A percentile compares a stretch with the other conserved stretches of the same genome.
Conservation (phyloP, 148 eudicot species). For the Pouteria glomerata region DNA sequence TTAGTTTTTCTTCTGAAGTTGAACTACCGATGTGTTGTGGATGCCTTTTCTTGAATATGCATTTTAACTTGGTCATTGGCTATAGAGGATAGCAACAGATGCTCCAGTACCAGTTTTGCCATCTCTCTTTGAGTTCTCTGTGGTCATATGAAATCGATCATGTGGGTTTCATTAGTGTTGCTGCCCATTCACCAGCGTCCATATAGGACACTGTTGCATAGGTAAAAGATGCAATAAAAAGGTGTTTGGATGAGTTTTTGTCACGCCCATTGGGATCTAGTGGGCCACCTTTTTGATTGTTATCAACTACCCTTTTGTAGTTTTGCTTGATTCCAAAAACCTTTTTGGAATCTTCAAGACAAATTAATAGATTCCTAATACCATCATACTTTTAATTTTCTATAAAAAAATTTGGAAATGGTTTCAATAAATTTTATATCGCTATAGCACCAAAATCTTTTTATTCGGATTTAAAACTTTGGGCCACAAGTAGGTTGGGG, state of each 20-base stretch:
- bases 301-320: background rate
- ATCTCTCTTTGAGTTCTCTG: constrained; percentile 2
- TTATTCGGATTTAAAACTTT: background rate
- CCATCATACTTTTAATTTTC: background rate
- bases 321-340: no score
- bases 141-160: background rate
- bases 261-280: background rate
- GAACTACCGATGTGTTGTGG: constrained; percentile 77
- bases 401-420: background rate
- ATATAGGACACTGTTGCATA: constrained; percentile 23
- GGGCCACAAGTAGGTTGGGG: background rate
- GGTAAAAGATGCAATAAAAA: constrained; percentile 7
- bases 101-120: constrained; percentile 33
- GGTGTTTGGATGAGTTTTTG: constrained; percentile 9
- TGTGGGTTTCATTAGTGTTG: constrained; percentile 9
- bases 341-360: no score
- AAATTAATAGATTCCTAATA: background rate
- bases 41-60: constrained; percentile 57
- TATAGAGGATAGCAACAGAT: constrained; percentile 43
- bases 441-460: background rate
- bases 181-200: constrained; percentile 19
- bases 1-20: constrained; percentile 89
- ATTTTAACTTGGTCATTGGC: constrained; percentile 46
- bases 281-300: background rate
- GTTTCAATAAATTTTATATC: background rate